phyloP scores from a whole-genome alignment of 2,329 filamentous ascomycete species.

The Aspergillus pseudoviridinutans region DNA sequence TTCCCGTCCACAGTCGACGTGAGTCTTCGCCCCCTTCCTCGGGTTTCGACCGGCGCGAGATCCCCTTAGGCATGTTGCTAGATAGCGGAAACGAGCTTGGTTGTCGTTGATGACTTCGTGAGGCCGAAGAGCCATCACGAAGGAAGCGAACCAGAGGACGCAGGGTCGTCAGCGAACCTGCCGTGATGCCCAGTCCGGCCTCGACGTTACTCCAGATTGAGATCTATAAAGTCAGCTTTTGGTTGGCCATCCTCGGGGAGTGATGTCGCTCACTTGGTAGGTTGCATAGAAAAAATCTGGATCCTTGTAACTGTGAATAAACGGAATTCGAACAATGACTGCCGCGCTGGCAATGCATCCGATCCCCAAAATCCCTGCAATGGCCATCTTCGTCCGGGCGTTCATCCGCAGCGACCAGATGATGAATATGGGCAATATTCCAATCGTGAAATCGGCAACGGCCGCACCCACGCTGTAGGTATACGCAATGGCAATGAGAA shows the following conservation, averaged over 20 bases:
- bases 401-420: constrained; percentile 55
- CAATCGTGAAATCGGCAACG: constrained; percentile 48
- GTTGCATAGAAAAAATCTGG: constrained; percentile 18
- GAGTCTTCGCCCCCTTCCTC: constrained; percentile 3
- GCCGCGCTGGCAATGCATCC: constrained; percentile 44
- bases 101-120: constrained; percentile 10
- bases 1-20: constrained; percentile 17
- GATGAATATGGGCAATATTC: constrained; percentile 50
- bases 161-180: constrained; percentile 31
- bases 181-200: constrained; percentile 35
- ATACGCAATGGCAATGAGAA: constrained; percentile 51
- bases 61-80: constrained; percentile 7
- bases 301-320: constrained; percentile 10
- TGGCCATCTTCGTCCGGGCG: constrained; percentile 46
- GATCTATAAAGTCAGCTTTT: constrained; percentile 42
- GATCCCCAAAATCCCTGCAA: constrained; percentile 51
- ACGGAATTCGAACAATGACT: constrained; percentile 19
- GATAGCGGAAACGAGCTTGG: constrained; percentile 18
- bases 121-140: constrained; percentile 19
- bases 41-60: constrained; percentile 3
- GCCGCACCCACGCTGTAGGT: constrained; percentile 46
- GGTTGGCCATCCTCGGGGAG: constrained; percentile 19
- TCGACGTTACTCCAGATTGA: constrained; percentile 37
- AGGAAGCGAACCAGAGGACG: constrained; percentile 42
- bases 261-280: neutral